Evolutionary conservation across 1,284 basidiomycete species (phyloP).

Genomic region (Ustilago curta): DNA sequence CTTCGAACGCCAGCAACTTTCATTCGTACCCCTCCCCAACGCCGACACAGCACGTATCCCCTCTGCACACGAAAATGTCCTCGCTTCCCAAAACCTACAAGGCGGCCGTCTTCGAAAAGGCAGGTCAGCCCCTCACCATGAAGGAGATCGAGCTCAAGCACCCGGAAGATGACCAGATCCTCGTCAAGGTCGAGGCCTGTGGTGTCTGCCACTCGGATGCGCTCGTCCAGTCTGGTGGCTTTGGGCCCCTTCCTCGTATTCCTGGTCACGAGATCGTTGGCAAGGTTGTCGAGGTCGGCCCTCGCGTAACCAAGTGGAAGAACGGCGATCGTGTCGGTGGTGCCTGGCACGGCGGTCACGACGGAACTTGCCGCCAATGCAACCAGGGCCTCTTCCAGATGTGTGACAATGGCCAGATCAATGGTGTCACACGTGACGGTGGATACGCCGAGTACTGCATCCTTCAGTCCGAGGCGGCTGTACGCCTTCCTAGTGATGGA

Average conservation of each 20-base stretch:
- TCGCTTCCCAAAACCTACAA: constrained; percentile 60
- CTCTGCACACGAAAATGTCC: constrained; percentile 16
- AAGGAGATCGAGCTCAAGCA: constrained; percentile 94
- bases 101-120: constrained; percentile 93
- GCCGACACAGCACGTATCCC: no score
- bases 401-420: constrained; percentile 57
- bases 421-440: constrained; percentile 61
- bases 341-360: constrained; percentile 66
- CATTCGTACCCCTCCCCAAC: neutral
- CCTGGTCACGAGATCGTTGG: constrained; percentile 65
- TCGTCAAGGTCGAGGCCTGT: constrained; percentile 90
- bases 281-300: constrained; percentile 59
- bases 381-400: constrained; percentile 59
- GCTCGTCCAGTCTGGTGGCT: constrained; percentile 25
- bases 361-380: constrained; percentile 61
- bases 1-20: no score
- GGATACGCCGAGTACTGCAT: constrained; percentile 49
- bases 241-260: constrained; percentile 52
- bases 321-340: constrained; percentile 63
- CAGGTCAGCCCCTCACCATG: constrained; percentile 85
- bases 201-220: constrained; percentile 89
- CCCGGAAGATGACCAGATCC: constrained; percentile 88
- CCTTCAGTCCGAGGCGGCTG: constrained; percentile 69
- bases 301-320: constrained; percentile 55
- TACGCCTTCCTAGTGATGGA: constrained; percentile 66